Evolutionary conservation across 2,329 filamentous ascomycete genomes (phyloP), one percentile per base, ranked within the genome.

Genomic region (Stagonosporopsis cucurbitacearum): DNA sequence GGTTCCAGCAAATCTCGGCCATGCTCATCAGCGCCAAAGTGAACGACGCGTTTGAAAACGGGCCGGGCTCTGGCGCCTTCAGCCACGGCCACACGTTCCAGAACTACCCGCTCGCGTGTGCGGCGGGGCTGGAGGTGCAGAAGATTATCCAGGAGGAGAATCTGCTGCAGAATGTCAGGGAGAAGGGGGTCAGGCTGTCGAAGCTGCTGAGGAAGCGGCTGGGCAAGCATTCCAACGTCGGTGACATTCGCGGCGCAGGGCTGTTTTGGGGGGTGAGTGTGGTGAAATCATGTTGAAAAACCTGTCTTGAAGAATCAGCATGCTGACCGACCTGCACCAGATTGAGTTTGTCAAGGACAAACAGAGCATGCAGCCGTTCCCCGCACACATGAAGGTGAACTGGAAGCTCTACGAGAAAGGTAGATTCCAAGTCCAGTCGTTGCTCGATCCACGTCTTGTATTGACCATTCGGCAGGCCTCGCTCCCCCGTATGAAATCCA

Each of bases 71-170:
- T 37, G 80, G 81, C 0, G 71, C 72, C 1, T 86, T 87, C 63
- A 76, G 78, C 13, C 85, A 88, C 54, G 86, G 86, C 0, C 84
- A 88, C 41, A 89, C 87, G 0, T 87, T 87, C 62, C 86, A 89
- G 61, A 83, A 81, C 5, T 85, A 86, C 55, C 83, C 86, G 0
- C 68, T 85, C 0, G 80, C 82, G 20, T 87, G 87, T 61, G 78
- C 86, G 0, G 83, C 86, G 0, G 87, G 85, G 0, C 77, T 90
- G 0, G 85, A 86, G 41, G 86, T 88, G 0, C 85, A 88, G 64
- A 75, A 74, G 28, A 84, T 88, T 25, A 80, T 91, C 20, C 69
- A 78, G 6, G 74, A 86, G 13, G 80, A 88, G 0, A 75, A 82
- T 2, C 70, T 91, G 1, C 68, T 91, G 0, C 74, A 79, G 1